These are phyloP conservation scores for Xylariaceae sp. DNA, from an alignment of 2,329 filamentous ascomycete genomes.

Conservation along the genomic window DNA sequence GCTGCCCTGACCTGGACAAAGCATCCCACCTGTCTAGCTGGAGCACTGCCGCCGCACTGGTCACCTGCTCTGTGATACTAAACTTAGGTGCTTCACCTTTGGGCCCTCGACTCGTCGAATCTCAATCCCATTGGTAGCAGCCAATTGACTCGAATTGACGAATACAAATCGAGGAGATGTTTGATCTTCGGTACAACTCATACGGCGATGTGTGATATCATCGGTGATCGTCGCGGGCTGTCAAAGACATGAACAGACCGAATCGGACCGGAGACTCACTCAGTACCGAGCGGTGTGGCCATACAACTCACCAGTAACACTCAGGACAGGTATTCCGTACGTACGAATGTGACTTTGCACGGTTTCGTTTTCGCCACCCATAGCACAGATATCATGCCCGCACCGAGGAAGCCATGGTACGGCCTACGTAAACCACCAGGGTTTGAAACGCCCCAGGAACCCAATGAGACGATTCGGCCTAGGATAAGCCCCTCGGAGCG, in stretches of 20 bases:
- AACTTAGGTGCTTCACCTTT: too few species aligned
- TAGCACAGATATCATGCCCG: background rate
- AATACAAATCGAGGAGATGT: background rate
- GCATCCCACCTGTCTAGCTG: too few species aligned
- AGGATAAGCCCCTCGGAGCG: too few species aligned
- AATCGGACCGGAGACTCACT: background rate
- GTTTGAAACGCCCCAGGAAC: background rate
- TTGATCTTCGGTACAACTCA: background rate
- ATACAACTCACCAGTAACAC: background rate
- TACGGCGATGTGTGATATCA: background rate
- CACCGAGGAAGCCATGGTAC: background rate
- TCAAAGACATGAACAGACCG: background rate
- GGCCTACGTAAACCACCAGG: background rate
- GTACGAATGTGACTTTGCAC: background rate
- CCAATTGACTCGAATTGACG: too few species aligned
- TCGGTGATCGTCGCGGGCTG: background rate
- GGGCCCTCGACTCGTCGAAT: too few species aligned
- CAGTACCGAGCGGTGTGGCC: background rate
- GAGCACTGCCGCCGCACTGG: too few species aligned
- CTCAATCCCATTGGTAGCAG: too few species aligned
- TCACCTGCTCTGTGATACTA: too few species aligned
- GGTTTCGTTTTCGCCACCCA: background rate
- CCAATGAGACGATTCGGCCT: too few species aligned
- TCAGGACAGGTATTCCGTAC: background rate
- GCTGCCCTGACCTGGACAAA: too few species aligned